Conservation (phyloP, 176 grass and related monocot species). For the Rhynchospora breviuscula region DNA sequence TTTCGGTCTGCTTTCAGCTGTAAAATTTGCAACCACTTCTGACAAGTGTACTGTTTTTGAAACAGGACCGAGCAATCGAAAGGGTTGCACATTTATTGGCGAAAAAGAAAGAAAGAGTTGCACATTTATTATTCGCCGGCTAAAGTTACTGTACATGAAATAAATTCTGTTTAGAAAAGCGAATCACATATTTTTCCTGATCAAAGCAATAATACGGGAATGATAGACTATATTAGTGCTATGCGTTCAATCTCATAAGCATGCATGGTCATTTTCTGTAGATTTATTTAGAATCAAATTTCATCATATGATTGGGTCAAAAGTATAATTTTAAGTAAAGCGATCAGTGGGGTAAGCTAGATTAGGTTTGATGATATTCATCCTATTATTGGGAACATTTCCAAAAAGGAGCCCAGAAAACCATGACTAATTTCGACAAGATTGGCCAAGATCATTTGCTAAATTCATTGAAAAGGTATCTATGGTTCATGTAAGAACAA, state of each 20-base stretch:
- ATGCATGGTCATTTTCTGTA: no score
- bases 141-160: not conserved
- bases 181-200: not conserved
- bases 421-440: not conserved
- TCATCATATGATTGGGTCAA: not conserved
- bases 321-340: not conserved
- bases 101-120: not conserved
- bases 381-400: not conserved
- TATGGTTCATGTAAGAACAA: not conserved
- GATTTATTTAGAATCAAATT: no score
- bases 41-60: constrained; percentile 21
- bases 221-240: not conserved
- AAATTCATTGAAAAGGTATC: not conserved
- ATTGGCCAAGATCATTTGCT: not conserved
- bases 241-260: no score
- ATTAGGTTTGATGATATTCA: not conserved
- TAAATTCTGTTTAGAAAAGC: not conserved
- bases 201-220: not conserved
- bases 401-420: not conserved
- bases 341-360: not conserved
- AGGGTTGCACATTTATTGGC: constrained; percentile 1
- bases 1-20: not conserved
- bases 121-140: not conserved
- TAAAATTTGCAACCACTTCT: constrained; percentile 16
- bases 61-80: not conserved